phyloP scores from a whole-genome alignment of 202 grass and related monocot genomes.

The Panicum virgatum region DNA sequence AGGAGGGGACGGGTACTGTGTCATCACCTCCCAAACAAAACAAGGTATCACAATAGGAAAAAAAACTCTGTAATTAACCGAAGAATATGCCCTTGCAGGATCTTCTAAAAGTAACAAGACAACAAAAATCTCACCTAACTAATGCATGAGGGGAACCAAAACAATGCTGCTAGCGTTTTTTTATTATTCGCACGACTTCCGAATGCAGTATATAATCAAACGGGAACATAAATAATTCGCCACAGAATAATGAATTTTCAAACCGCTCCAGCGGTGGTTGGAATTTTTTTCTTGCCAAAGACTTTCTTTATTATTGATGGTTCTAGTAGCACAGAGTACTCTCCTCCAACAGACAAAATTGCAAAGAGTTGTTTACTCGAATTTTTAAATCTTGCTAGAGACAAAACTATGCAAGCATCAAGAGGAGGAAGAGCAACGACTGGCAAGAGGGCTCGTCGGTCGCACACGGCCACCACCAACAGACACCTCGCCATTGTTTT shows the following conservation, averaged over 20 bases:
- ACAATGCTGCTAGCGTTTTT: neutral
- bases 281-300: neutral
- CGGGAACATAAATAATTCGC: neutral
- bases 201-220: conserved; percentile 3
- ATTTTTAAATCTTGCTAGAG: neutral
- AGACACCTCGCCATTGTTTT: conserved; percentile 42
- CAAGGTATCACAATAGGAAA: neutral
- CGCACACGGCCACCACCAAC: neutral
- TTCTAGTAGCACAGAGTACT: neutral
- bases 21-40: neutral
- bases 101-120: conserved; percentile 39
- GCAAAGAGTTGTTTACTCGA: too few relatives aligned
- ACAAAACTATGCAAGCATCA: neutral
- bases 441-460: neutral
- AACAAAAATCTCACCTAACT: conserved; percentile 30
- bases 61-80: neutral
- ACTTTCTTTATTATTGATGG: neutral
- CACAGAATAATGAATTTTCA: neutral
- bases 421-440: neutral
- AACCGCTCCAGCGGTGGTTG: neutral
- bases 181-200: neutral
- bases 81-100: conserved; percentile 39
- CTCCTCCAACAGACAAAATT: too few relatives aligned
- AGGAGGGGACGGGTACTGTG: neutral
- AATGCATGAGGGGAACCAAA: neutral